These are phyloP conservation scores for Aurinia saxatilis DNA, from an alignment of 345 rosid species.

Conservation along the genomic window DNA sequence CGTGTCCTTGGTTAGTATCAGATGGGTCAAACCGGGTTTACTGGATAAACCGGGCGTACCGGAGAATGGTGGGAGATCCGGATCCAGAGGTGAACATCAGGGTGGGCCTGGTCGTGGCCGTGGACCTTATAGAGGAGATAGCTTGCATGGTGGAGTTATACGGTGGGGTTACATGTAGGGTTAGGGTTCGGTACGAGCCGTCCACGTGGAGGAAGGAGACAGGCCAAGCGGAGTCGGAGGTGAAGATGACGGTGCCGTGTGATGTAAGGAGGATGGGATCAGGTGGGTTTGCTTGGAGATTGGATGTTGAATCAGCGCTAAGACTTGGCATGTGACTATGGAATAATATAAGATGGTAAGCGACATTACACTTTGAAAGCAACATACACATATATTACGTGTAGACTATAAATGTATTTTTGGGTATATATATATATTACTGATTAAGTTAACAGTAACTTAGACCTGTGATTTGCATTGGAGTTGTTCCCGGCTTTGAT, in stretches of 20 bases:
- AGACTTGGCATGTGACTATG: slow-evolving; percentile 35
- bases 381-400: no score
- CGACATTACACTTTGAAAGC: background rate
- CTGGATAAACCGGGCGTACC: slow-evolving; percentile 64
- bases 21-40: slow-evolving; percentile 42
- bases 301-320: slow-evolving; percentile 74
- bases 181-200: slow-evolving; percentile 34
- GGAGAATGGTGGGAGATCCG: slow-evolving; percentile 33
- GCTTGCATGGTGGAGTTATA: slow-evolving; percentile 22
- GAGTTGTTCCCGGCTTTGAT: no score
- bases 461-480: no score
- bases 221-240: background rate
- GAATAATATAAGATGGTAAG: background rate
- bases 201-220: no score
- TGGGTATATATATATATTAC: no score
- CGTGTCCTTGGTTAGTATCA: slow-evolving; percentile 65
- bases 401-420: no score
- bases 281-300: slow-evolving; percentile 79
- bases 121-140: slow-evolving; percentile 31
- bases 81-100: slow-evolving; percentile 8
- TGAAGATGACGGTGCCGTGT: slow-evolving; percentile 46
- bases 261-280: slow-evolving; percentile 60
- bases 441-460: no score
- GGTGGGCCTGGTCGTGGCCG: slow-evolving; percentile 20
- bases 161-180: slow-evolving; percentile 53